Base-by-base conservation (phyloP, 106 monocot species). In the Hemerocallis citrina region DNA sequence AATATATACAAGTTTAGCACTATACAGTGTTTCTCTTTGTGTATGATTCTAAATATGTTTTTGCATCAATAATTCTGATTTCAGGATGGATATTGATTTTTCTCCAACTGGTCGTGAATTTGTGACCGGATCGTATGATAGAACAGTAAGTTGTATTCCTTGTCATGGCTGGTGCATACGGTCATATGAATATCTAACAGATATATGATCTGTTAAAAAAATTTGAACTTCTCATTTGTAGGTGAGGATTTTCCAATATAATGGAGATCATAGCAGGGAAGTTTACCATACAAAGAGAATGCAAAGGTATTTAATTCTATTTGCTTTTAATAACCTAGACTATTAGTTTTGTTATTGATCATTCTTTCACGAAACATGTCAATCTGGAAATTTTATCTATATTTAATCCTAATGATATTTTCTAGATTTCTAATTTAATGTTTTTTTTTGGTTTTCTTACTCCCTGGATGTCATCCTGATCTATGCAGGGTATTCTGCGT, bases 91-190 rank as follows among this genome's bases (percentile, higher is more conserved):
- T 68, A 83, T 99, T 65, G 98, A 99, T 72, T 99, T 85, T 68
- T 99, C 98, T 51, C 98, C 98, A 27, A 99, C 98, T 5, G 98
- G 98, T 14, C 68, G 92, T 52, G 98, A 98, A 78, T 99, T 99
- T 74, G 98, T 92, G 14, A 99, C 98, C 24, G 98, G 92, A 28
- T 99, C 98, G 65, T 99, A 92, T 78, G 98, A 92, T 83, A 82
- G 98, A 85, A 92, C 92, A 34, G 92, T 99, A 69, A 71, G 82
- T 75, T 57, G 1, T 34, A 4, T 1, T 72, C 54, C 5, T 54
- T 32, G 32, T 30, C 6, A 32, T 3, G 32, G 29, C 54, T 54
- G 12, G 14, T 31, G 4, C 32, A 15, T 54, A n/a, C n/a, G 31
- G 31, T 54, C 5, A 59, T 22, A 59, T 39, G 3, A 59, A 11